Evolutionary conservation across 1,284 basidiomycete genomes (phyloP).

Genomic region (Trichosporon faecale): DNA sequence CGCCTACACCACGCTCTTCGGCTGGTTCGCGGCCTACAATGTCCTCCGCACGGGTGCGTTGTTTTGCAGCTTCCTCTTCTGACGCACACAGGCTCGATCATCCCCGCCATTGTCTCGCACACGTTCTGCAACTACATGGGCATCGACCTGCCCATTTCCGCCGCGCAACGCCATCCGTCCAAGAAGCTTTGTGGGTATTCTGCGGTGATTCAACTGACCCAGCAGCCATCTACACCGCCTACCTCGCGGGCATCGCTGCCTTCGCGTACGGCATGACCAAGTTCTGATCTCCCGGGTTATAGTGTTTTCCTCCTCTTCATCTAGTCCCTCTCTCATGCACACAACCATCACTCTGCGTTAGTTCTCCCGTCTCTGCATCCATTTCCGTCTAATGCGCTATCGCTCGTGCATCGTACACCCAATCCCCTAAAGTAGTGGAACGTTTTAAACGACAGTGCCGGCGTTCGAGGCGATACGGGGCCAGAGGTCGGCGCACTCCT

Average conservation of each 20-base stretch:
- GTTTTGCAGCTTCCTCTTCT: neutral
- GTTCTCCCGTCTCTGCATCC: neutral
- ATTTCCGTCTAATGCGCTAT: conserved; percentile 14
- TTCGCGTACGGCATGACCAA: conserved; percentile 31
- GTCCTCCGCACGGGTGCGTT: conserved; percentile 72
- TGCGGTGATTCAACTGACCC: conserved; percentile 2
- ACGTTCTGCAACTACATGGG: conserved; percentile 94
- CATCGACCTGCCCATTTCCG: conserved; percentile 43
- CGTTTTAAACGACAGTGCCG: conserved; percentile 81
- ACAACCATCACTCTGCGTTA: neutral
- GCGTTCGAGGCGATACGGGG: conserved; percentile 99
- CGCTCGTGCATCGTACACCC: conserved; percentile 32
- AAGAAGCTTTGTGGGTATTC: conserved; percentile 30
- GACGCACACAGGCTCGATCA: conserved; percentile 40
- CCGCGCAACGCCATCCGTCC: conserved; percentile 39
- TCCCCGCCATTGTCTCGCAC: conserved; percentile 68
- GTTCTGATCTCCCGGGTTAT: conserved; percentile 11
- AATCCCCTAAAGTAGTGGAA: conserved; percentile 20
- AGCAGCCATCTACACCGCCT: conserved; percentile 35
- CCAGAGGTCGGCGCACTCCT: conserved; percentile 84
- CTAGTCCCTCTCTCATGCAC: conserved; percentile 9
- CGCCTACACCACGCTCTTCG: conserved; percentile 84
- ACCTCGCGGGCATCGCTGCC: conserved; percentile 44
- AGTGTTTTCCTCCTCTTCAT: neutral
- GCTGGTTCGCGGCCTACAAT: conserved; percentile 80